These are phyloP conservation scores for Xylaria digitata DNA, from an alignment of 2,329 filamentous ascomycete species.

Conservation along the genomic window DNA sequence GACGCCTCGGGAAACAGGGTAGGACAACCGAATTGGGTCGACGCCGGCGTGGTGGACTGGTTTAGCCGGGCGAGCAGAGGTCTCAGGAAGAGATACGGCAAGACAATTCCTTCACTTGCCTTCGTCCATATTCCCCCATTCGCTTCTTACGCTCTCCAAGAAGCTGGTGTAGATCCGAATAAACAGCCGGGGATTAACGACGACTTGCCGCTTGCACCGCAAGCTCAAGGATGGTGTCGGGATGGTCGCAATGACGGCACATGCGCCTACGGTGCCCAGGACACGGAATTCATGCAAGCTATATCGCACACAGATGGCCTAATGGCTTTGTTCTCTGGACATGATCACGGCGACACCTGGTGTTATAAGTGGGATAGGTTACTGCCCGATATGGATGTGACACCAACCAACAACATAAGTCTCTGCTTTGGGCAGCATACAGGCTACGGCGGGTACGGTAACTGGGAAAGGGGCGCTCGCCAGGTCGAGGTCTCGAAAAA, in stretches of 20 bases:
- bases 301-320: conserved; percentile 65
- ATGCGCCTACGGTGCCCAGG: conserved; percentile 61
- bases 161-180: conserved; percentile 52
- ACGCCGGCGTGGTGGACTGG: conserved; percentile 58
- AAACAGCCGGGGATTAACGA: conserved; percentile 60
- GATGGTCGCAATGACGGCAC: conserved; percentile 53
- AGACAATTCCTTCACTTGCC: conserved; percentile 57
- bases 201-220: conserved; percentile 56
- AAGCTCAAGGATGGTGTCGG: conserved; percentile 58
- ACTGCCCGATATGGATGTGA: conserved; percentile 47
- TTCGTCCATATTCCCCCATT: conserved; percentile 63
- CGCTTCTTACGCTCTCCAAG: conserved; percentile 56
- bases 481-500: conserved; percentile 63
- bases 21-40: conserved; percentile 59
- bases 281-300: conserved; percentile 72
- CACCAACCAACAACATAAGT: conserved; percentile 53
- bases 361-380: conserved; percentile 61
- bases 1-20: conserved; percentile 47
- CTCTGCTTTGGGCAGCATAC: conserved; percentile 73
- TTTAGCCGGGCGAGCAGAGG: conserved; percentile 52
- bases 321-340: conserved; percentile 70
- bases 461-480: conserved; percentile 70
- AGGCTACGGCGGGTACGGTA: conserved; percentile 77
- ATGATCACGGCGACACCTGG: conserved; percentile 74
- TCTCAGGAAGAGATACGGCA: conserved; percentile 49